phyloP scores from a whole-genome alignment of 345 rosid species.

The Reutealis trisperma region DNA sequence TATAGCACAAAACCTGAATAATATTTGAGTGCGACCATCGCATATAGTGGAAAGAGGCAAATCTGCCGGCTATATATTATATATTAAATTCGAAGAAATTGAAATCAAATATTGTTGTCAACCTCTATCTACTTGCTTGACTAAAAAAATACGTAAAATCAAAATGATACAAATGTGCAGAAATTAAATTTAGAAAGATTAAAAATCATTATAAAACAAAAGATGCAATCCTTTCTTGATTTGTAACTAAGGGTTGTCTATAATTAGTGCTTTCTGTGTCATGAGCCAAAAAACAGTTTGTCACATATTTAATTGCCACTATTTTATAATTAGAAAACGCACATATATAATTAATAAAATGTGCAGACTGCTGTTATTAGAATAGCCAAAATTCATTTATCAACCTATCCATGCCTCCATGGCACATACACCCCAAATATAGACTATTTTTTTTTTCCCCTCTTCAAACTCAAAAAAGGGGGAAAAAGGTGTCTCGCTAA shows the following conservation, averaged over 20 bases:
- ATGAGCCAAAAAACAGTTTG: background rate
- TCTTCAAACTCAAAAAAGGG: background rate
- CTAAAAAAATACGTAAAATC: background rate
- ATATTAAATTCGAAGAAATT: background rate
- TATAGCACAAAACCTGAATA: background rate
- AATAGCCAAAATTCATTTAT: background rate
- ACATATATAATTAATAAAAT: background rate
- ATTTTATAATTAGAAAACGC: too few species aligned
- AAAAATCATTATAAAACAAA: background rate
- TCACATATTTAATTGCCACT: too few species aligned
- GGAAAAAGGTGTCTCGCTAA: background rate
- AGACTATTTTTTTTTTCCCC: background rate
- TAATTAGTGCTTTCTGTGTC: background rate
- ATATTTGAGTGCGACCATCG: background rate
- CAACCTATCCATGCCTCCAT: background rate
- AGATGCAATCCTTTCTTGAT: background rate
- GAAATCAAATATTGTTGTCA: background rate
- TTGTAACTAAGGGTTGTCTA: background rate
- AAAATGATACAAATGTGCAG: background rate
- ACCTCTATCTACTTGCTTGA: background rate
- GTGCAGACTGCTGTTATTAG: background rate
- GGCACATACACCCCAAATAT: background rate
- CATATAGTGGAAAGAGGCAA: too few species aligned
- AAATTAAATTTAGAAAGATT: too few species aligned
- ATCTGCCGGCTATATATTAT: background rate